phyloP scores from a whole-genome alignment of 225 moss, liverwort and hornwort genomes.

The Bryum argenteum region DNA sequence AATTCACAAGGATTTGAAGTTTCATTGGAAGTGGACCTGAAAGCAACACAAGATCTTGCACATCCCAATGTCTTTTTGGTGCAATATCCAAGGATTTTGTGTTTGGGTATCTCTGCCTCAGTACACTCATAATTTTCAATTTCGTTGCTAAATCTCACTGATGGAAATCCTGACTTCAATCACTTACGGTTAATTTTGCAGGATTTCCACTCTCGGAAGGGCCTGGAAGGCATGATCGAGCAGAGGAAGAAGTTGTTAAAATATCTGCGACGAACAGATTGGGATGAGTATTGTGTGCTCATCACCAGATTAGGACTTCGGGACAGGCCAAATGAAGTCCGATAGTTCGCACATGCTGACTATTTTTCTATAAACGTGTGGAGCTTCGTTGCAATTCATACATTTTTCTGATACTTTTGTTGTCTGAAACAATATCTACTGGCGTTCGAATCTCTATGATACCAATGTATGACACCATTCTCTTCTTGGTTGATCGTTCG shows the following conservation, averaged over 20 bases:
- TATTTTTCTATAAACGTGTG: background rate
- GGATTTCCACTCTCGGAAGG: constrained; percentile 87
- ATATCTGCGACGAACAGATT: constrained; percentile 86
- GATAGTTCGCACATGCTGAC: constrained; percentile 29
- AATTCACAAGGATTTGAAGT: too few species aligned
- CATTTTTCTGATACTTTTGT: background rate
- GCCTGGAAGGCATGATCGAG: constrained; percentile 83
- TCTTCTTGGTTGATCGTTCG: too few species aligned
- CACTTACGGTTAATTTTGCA: constrained; percentile 25
- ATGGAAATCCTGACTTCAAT: background rate
- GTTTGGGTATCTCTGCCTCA: too few species aligned
- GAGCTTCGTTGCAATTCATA: background rate
- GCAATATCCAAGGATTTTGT: background rate
- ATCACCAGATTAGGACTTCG: constrained; percentile 85
- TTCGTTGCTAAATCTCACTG: constrained; percentile 4
- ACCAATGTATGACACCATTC: too few species aligned
- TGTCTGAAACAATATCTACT: too few species aligned
- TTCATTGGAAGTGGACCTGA: background rate
- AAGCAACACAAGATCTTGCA: background rate
- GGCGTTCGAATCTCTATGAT: too few species aligned
- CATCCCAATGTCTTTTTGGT: background rate
- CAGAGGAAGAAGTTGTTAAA: constrained; percentile 77
- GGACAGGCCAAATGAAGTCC: constrained; percentile 74
- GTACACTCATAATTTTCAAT: too few species aligned
- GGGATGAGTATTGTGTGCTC: constrained; percentile 92